Evolutionary conservation across 2,329 filamentous ascomycete species (phyloP).

Genomic region (Periglandula ipomoeae): DNA sequence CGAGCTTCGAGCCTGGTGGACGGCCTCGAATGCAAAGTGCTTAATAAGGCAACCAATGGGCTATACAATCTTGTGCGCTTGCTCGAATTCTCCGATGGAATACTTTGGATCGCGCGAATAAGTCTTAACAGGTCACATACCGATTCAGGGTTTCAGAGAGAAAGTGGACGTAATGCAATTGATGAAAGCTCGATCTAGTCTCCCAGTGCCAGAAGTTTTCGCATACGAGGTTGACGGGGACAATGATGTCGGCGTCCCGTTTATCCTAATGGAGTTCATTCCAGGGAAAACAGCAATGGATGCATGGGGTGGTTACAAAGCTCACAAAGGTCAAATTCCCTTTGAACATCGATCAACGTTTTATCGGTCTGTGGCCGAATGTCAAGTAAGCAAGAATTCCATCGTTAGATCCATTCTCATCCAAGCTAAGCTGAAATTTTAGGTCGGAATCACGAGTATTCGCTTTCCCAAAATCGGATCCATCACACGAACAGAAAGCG

Average conservation of each 20-base stretch:
- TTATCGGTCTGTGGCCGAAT: conserved; percentile 4
- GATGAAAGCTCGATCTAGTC: background rate
- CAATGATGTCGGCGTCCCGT: conserved; percentile 18
- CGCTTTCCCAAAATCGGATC: background rate
- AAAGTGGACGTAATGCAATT: background rate
- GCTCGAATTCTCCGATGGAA: background rate
- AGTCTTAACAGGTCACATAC: background rate
- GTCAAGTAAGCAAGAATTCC: background rate
- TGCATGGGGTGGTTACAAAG: conserved; percentile 13
- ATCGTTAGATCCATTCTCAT: too few species aligned
- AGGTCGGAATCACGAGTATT: background rate
- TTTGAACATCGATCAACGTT: conserved; percentile 1
- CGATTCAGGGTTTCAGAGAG: background rate
- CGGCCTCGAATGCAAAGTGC: too few species aligned
- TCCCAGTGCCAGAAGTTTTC: conserved; percentile 18
- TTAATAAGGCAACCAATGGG: too few species aligned
- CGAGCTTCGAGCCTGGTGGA: too few species aligned
- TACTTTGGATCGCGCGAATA: background rate
- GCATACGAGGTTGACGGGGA: conserved; percentile 13
- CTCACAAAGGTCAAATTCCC: conserved; percentile 14
- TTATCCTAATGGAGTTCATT: conserved; percentile 21
- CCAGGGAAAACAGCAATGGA: conserved; percentile 20
- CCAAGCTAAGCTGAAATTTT: too few species aligned
- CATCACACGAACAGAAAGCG: background rate
- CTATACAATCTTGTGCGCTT: too few species aligned